Percentiles rank a stretch among this genome's conserved stretches.
These are phyloP conservation scores for Chlamydomonas applanata DNA, from an alignment of 139 green algal genomes.

Conservation along the genomic window DNA sequence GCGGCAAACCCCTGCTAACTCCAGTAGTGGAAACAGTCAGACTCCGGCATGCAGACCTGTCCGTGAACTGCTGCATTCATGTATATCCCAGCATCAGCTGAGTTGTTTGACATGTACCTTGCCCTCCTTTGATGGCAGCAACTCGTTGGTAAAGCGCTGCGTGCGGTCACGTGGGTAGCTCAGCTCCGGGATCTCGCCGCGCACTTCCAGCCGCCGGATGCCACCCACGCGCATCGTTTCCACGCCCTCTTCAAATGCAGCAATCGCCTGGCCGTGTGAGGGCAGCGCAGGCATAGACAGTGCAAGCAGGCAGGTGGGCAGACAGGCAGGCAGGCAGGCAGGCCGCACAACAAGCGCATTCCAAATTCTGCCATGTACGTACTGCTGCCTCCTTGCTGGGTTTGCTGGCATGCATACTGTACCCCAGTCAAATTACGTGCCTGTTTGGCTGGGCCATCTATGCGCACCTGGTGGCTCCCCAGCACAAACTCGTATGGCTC, in stretches of 20 bases:
- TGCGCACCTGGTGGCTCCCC: constrained; percentile 46
- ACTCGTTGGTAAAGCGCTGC: constrained; percentile 52
- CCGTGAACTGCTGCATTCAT: too few relatives aligned
- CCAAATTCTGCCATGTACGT: too few relatives aligned
- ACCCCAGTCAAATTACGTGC: too few relatives aligned
- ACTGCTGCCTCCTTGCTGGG: too few relatives aligned
- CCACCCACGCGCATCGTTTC: constrained; percentile 59
- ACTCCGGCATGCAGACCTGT: too few relatives aligned
- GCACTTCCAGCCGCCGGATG: constrained; percentile 54
- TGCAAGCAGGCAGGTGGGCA: neutral
- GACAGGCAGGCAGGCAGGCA: neutral
- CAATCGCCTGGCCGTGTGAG: constrained; percentile 81
- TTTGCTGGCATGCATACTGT: too few relatives aligned
- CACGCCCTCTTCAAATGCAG: constrained; percentile 81
- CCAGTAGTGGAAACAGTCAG: too few relatives aligned
- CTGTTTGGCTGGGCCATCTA: neutral
- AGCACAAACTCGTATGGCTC: constrained; percentile 75
- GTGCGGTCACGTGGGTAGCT: constrained; percentile 47
- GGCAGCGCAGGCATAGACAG: neutral
- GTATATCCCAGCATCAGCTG: too few relatives aligned
- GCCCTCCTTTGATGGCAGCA: constrained; percentile 16
- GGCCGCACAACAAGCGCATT: too few relatives aligned
- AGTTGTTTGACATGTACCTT: constrained; percentile 7
- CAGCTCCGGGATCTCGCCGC: constrained; percentile 52
- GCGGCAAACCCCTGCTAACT: too few relatives aligned